phyloP scores from a whole-genome alignment of 257 asterid species.

The Penstemon newberryi region DNA sequence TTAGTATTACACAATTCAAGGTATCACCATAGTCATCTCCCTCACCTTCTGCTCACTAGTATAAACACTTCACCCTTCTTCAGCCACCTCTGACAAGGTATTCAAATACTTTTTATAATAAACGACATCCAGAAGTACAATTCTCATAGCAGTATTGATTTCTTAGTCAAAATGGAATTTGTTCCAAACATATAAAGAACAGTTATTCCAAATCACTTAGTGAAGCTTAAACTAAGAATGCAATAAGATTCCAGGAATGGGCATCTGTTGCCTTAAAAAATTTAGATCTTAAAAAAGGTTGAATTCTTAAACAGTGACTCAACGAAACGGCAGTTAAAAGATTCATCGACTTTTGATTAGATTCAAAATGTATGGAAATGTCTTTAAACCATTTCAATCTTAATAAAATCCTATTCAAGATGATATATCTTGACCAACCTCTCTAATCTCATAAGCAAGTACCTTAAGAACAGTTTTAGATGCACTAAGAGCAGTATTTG shows the following conservation, averaged over 20 bases:
- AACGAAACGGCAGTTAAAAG: conserved; percentile 1
- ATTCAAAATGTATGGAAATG: conserved; percentile 12
- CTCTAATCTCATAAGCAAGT: conserved; percentile 20
- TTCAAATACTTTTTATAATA: conserved; percentile 21
- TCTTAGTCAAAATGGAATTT: background rate
- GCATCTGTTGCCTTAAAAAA: conserved; percentile 6
- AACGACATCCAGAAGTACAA: conserved; percentile 16
- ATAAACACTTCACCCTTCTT: conserved; percentile 11
- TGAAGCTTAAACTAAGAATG: background rate
- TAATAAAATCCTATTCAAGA: conserved; percentile 6
- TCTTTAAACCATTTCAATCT: conserved; percentile 15
- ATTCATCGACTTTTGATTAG: background rate
- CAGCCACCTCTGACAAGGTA: conserved; percentile 18
- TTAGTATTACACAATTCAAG: conserved; percentile 17
- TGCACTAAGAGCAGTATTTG: conserved; percentile 57
- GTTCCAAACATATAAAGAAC: background rate
- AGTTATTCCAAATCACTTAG: background rate
- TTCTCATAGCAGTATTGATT: conserved; percentile 6
- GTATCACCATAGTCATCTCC: conserved; percentile 3
- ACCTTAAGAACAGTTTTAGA: conserved; percentile 68
- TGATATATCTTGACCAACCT: conserved; percentile 22
- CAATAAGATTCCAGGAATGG: conserved; percentile 16
- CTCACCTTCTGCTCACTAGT: conserved; percentile 11
- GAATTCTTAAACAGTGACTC: conserved; percentile 3
- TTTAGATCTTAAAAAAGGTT: conserved; percentile 8